Evolutionary conservation across 1,139 yeast species (phyloP), one percentile per base, ranked within the genome.

Genomic region (Kodamaea sp.): DNA sequence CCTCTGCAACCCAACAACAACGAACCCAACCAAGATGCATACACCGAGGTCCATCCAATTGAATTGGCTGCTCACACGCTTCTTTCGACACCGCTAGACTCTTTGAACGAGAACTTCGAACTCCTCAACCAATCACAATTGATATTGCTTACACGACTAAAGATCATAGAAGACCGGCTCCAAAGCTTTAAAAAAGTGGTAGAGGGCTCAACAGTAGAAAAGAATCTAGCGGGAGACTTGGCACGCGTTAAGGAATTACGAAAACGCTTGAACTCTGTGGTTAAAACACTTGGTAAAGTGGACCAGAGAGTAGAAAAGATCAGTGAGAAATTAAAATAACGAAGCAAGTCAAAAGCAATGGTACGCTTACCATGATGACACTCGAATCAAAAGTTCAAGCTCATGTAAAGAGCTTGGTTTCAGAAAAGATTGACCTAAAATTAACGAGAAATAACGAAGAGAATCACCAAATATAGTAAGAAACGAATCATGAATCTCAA

Each of bases 31-130:
- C 21, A 18, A 18, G 21, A 18, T 18, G 31, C 29, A 10, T 37
- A 35, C 26, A 34, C 29, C 16, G 71, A 72, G 43, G 46, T 70
- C 26, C 82, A 78, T 47, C 80, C 81, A 0, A 65, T 78, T 28
- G 83, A 78, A 41, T 58, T 76, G 15, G 66, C 78, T 0, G 82
- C 80, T 0, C 84, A 78, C 44, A 57, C 77, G 4, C 55, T 79
- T 4, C 52, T 79, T 8, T 78, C 76, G 27, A 72, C 73, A 1
- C 72, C 83, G 0, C 55, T 79, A 7, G 84, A 79, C 29, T 61
- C 55, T 4, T 56, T 79, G 19, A 70, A 73, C 39, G 73, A 72
- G 29, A 73, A 73, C 41, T 64, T 79, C 28, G 75, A 74, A 43
- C 72, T 70, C 48, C 55, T 79, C 22, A 72, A 74, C 48, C 80